phyloP scores from a whole-genome alignment of 176 grass and related monocot genomes.

The Themeda triandra region DNA sequence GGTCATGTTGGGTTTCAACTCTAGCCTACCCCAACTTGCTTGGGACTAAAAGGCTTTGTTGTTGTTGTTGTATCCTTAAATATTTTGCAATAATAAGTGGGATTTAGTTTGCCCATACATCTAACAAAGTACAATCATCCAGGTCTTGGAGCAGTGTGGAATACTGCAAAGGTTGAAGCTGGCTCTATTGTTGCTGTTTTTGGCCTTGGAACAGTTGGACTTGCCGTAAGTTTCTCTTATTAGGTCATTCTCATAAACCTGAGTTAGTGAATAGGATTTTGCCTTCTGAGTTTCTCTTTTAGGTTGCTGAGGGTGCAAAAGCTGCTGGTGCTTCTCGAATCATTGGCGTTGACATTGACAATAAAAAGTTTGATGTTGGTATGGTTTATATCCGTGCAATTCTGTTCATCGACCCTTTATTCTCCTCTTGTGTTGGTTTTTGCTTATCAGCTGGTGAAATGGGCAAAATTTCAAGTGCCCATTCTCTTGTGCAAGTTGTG shows the following conservation, averaged over 20 bases:
- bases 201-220: conserved; percentile 94
- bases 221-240: conserved; percentile 71
- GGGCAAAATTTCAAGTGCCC: background rate
- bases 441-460: background rate
- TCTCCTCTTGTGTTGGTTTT: background rate
- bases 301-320: conserved; percentile 96
- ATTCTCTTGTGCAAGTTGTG: background rate
- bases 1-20: too few relatives aligned
- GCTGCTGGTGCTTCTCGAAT: conserved; percentile 81
- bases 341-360: conserved; percentile 95
- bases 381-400: conserved; percentile 8
- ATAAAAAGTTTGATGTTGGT: conserved; percentile 91
- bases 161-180: conserved; percentile 93
- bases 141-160: conserved; percentile 99
- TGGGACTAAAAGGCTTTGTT: too few relatives aligned
- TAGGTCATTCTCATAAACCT: background rate
- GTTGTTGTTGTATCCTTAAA: too few relatives aligned
- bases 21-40: too few relatives aligned
- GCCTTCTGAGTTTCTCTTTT: conserved; percentile 21
- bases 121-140: conserved; percentile 18
- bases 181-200: conserved; percentile 91
- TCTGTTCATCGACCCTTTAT: background rate
- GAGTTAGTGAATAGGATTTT: background rate
- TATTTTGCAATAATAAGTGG: background rate
- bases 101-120: background rate